phyloP scores from a whole-genome alignment of 257 asterid genomes.

The Haberlea rhodopensis region DNA sequence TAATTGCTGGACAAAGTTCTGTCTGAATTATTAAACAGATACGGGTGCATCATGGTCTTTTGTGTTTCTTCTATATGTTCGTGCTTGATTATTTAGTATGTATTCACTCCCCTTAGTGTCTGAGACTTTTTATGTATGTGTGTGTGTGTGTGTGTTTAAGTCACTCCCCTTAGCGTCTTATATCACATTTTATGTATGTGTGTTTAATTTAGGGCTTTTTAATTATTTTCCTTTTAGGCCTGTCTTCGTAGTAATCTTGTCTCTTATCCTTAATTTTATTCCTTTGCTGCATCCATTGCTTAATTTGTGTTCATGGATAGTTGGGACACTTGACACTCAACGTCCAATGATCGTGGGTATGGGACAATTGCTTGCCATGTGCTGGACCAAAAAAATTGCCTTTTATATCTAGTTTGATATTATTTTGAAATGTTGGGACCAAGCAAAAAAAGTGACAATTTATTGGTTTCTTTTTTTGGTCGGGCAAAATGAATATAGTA shows the following conservation, averaged over 20 bases:
- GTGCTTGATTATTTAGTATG: background rate
- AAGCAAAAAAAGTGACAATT: background rate
- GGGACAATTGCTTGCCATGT: background rate
- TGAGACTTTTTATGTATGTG: background rate
- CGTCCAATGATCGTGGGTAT: background rate
- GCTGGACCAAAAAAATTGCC: background rate
- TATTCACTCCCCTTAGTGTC: conserved; percentile 4
- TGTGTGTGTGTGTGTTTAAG: too few species aligned
- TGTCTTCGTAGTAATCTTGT: background rate
- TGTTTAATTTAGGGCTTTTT: background rate
- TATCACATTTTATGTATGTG: background rate
- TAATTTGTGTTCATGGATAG: background rate
- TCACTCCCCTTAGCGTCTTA: background rate
- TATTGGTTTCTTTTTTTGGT: background rate
- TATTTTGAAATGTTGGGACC: background rate
- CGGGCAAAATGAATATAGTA: too few species aligned
- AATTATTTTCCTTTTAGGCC: background rate
- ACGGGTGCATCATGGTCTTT: background rate
- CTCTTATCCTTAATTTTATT: background rate
- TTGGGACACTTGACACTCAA: background rate
- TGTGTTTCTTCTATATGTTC: conserved; percentile 2
- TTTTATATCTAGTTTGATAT: too few species aligned
- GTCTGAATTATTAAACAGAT: conserved; percentile 8
- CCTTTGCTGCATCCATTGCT: background rate
- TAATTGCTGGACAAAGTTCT: conserved; percentile 4